Base-by-base conservation (phyloP, 2,329 filamentous ascomycete genomes). In the Monilinia polystroma region DNA sequence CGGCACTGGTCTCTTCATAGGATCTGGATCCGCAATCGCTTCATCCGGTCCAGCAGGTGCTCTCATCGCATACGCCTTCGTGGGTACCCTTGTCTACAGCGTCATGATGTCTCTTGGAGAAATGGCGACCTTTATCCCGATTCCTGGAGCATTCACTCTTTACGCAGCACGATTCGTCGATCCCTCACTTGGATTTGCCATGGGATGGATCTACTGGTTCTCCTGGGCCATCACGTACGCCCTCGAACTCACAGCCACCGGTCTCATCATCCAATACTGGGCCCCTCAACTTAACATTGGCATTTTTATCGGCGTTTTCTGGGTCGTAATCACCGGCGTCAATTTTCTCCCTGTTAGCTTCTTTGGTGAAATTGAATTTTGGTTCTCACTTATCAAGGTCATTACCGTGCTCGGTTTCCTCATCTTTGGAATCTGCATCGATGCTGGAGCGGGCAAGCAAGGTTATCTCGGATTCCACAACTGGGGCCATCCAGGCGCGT, bases 181-280 rank as follows among this genome's bases (percentile, higher is more conserved):
- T 73, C 87, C 86, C 14, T 87, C 87, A 66, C 80, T 92, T 58
- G 90, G 89, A 10, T 93, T 93, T 73, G 84, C 90, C 26, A 90
- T 93, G 83, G 90, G 91, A 26, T 93, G 90, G 90, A 87, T 91
- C 68, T 93, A 93, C 78, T 93, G 89, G 88, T 92, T 92, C 75
- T 88, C 84, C 49, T 93, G 88, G 89, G 83, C 87, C 23, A 86
- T 89, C 67, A 92, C 90, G 0, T 90, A 86, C 71, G 89, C 89
- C 0, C 83, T 92, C 11, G 90, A 93, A 75, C 81, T 93, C 51
- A 90, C 87, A 0, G 88, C 89, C 0, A 87, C 89, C 1, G 90
- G 89, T 6, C 80, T 92, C 58, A 90, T 93, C 66, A 90, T 93
- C 69, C 87, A 92, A 75, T 93, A 89, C 77, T 93, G 90, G 90